phyloP scores from a whole-genome alignment of 73 alveolate species.

The Loxodes magnus region DNA sequence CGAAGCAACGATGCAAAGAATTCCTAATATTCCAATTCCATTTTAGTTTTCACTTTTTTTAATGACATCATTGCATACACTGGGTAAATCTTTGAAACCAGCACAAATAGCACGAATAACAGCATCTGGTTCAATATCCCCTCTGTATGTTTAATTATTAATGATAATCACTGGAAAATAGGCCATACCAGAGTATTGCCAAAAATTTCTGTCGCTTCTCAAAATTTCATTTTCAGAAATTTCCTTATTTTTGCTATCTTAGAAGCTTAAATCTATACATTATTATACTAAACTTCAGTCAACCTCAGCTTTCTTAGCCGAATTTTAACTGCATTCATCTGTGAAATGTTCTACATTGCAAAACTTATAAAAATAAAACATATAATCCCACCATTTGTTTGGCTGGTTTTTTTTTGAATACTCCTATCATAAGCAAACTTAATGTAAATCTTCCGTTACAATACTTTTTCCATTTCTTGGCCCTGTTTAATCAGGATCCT shows the following conservation, averaged over 20 bases:
- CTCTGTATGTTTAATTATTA: constrained; percentile 39
- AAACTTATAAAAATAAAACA: constrained; percentile 41
- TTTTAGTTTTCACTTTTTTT: constrained; percentile 7
- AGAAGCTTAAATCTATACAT: constrained; percentile 32
- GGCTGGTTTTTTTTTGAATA: constrained; percentile 13
- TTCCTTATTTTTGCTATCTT: not conserved
- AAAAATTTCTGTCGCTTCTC: constrained; percentile 13
- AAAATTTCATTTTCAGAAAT: constrained; percentile 31
- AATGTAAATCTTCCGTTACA: constrained; percentile 60
- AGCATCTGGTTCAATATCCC: constrained; percentile 37
- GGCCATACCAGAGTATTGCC: constrained; percentile 19
- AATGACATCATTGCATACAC: constrained; percentile 10
- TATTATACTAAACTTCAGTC: constrained; percentile 12
- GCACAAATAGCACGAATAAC: constrained; percentile 40
- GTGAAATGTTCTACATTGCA: constrained; percentile 23
- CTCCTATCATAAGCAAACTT: constrained; percentile 47
- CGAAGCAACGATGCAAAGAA: constrained; percentile 8
- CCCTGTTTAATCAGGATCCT: constrained; percentile 9
- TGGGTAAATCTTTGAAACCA: constrained; percentile 27
- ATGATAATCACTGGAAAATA: constrained; percentile 40
- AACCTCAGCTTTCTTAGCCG: constrained; percentile 13
- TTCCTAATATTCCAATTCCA: constrained; percentile 10
- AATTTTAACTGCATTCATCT: constrained; percentile 40
- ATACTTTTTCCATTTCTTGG: constrained; percentile 44
- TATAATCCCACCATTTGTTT: constrained; percentile 49